These are phyloP conservation scores for Setomelanomma holmii DNA, from an alignment of 2,329 filamentous ascomycete genomes.

Conservation along the genomic window DNA sequence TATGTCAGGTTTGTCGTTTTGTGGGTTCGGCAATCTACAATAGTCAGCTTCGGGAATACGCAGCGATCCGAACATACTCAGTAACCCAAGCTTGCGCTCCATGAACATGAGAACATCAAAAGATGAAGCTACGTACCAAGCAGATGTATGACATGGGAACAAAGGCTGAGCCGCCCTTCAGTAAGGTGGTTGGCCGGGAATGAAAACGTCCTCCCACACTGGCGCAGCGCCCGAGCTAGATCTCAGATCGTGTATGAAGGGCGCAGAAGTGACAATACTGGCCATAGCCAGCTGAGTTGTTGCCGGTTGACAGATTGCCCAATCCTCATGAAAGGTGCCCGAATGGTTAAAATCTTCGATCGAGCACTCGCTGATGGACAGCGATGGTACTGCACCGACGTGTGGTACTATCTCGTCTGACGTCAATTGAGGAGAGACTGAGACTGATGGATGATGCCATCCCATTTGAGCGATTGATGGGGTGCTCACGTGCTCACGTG, in stretches of 20 bases:
- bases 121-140: no score
- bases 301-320: slow-evolving; percentile 57
- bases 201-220: slow-evolving; percentile 54
- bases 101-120: neutral
- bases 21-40: neutral
- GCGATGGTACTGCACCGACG: slow-evolving; percentile 26
- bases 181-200: slow-evolving; percentile 53
- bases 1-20: neutral
- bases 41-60: neutral
- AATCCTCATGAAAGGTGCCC: slow-evolving; percentile 53
- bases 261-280: slow-evolving; percentile 25
- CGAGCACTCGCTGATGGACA: slow-evolving; percentile 36
- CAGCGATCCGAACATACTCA: neutral
- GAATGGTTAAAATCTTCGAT: slow-evolving; percentile 31
- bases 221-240: slow-evolving; percentile 21
- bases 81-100: neutral
- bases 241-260: slow-evolving; percentile 52
- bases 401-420: slow-evolving; percentile 19
- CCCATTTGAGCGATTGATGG: slow-evolving; percentile 25
- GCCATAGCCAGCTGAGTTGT: slow-evolving; percentile 50
- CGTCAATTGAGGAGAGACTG: slow-evolving; percentile 24
- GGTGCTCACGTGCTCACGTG: slow-evolving; percentile 21
- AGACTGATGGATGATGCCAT: slow-evolving; percentile 26
- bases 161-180: no score
- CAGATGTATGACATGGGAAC: no score